Conservation (phyloP, 129 eudicot species). For the Flaveria ramosissima region DNA sequence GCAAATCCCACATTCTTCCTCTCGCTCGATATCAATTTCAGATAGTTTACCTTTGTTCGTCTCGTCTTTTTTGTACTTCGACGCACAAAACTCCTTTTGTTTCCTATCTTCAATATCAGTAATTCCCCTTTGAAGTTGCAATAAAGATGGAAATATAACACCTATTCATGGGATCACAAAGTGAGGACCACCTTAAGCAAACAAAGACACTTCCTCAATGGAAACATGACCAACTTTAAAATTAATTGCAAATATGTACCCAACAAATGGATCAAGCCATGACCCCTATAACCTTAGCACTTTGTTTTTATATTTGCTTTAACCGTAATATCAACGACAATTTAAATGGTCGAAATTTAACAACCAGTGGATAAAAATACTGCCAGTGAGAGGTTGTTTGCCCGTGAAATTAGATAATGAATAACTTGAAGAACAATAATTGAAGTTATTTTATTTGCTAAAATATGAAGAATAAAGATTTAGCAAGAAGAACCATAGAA, state of each 20-base stretch:
- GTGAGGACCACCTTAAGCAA: slow-evolving; percentile 24
- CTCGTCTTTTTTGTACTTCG: slow-evolving; percentile 61
- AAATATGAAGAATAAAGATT: neutral
- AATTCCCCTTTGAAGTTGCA: slow-evolving; percentile 83
- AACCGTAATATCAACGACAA: too few relatives aligned
- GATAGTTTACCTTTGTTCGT: slow-evolving; percentile 62
- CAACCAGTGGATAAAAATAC: too few relatives aligned
- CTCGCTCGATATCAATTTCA: slow-evolving; percentile 78
- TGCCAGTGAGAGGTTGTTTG: too few relatives aligned
- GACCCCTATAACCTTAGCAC: neutral
- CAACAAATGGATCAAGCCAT: neutral
- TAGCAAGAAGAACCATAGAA: slow-evolving; percentile 56
- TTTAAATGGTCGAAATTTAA: too few relatives aligned
- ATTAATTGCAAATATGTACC: neutral
- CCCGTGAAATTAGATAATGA: too few relatives aligned
- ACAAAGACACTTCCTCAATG: neutral
- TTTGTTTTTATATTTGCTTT: neutral
- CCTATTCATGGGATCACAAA: slow-evolving; percentile 35
- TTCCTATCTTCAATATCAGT: slow-evolving; percentile 75
- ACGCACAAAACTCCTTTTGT: slow-evolving; percentile 66
- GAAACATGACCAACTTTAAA: neutral
- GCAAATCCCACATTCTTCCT: slow-evolving; percentile 91
- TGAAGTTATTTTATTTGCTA: too few relatives aligned
- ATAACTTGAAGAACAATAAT: neutral
- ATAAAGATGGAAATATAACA: slow-evolving; percentile 74